Conservation (phyloP, 2,329 filamentous ascomycete genomes). For the Colletotrichum plurivorum region DNA sequence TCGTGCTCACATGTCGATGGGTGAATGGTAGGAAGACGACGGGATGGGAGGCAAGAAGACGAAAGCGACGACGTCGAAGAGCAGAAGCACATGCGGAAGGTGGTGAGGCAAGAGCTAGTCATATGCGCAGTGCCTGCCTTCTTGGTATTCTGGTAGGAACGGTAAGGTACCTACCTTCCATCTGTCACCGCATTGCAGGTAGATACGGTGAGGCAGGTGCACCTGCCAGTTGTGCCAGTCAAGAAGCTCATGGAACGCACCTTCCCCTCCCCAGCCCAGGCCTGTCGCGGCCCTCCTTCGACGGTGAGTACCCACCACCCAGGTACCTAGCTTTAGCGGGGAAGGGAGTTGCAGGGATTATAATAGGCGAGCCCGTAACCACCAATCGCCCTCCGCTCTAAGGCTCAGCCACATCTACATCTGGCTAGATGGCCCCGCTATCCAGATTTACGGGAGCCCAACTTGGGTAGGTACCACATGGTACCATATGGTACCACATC, state of each 20-base stretch:
- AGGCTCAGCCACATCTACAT: constrained; percentile 23
- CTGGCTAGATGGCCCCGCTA: background rate
- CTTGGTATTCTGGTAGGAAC: no score
- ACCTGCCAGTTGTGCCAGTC: no score
- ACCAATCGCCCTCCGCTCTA: background rate
- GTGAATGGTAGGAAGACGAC: background rate
- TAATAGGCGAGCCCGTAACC: background rate
- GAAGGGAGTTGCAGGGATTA: background rate
- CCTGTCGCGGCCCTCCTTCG: no score
- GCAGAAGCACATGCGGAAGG: background rate
- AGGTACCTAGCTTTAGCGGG: background rate
- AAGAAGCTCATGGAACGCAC: background rate
- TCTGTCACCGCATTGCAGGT: background rate
- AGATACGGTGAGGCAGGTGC: no score
- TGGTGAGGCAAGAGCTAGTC: background rate
- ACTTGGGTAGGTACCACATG: background rate
- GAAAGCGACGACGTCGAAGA: background rate
- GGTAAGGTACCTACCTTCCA: background rate
- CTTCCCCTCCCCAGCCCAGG: no score
- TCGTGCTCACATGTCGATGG: background rate
- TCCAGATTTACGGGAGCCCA: background rate
- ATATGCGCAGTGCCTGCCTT: background rate
- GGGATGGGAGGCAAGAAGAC: background rate
- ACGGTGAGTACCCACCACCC: no score
- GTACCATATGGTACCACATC: background rate